Evolutionary conservation across 768 basidiomycete species (phyloP), one percentile per base, ranked within the genome.

Genomic region (Suillus bovinus): DNA sequence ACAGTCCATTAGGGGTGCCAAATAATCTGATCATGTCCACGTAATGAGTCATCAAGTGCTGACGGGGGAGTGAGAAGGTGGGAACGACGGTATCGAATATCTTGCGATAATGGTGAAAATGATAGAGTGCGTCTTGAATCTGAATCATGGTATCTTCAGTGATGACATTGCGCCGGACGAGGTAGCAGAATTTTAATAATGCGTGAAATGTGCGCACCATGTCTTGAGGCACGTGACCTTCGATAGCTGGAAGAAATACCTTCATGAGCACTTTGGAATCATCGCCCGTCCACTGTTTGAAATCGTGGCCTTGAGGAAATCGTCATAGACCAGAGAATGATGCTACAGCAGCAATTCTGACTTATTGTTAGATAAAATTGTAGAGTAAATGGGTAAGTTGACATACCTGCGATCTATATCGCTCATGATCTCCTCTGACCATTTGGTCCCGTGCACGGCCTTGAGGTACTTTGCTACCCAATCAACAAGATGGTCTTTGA

Each of bases 401-500:
- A 20, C 39, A 20, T 41, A 20, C 39, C 39, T 41, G 39, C 17
- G 7, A 41, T 41, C 39, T 41, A 41, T 41, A 17, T 41, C 39
- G 8, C 39, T 41, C 39, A 41, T 41, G 5, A 41, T 41, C 39
- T 41, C 39, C 39, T 41, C 39, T 1, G 17, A 2, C 17, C 4
- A 17, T 8, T 8, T 41, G 39, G 39, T 41, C 39, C 39, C 17
- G 17, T 41, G 39, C 7, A 6, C 7, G 2, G 39, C 39, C 39
- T 41, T 41, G 39, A 41, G 39, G 39, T 41, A 41, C 39, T 41
- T 41, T 7, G 17, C 39, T 20, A 42, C 41, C 41, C 41, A 42
- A 6, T 42, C 8, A 1, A 57, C 36, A 2, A 57, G 55, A 36
- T 57, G 55, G 34, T 57, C 55, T 38, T 39, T 57, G 55, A 57